Percentiles rank a stretch among this genome's conserved stretches.
Evolutionary conservation across 2,329 filamentous ascomycete species (phyloP).

Genomic region (Lasiodiplodia theobromae): DNA sequence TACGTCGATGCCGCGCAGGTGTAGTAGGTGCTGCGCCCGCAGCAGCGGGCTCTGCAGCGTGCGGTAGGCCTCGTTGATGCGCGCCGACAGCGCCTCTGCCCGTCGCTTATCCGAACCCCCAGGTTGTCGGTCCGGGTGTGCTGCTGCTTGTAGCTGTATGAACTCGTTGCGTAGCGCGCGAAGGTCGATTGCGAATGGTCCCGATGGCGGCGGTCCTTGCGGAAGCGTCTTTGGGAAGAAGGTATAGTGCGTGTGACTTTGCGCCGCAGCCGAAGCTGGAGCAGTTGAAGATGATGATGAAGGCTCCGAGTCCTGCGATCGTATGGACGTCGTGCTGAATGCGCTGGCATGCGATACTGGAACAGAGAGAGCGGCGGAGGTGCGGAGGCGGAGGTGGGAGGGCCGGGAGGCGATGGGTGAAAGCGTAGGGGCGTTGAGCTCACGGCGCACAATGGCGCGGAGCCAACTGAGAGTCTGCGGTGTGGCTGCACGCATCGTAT

Average conservation of each 20-base stretch:
- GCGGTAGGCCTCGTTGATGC: constrained; percentile 91
- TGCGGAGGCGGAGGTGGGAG: constrained; percentile 1
- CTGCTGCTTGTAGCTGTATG: constrained; percentile 77
- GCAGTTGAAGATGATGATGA: background rate
- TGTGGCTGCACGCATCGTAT: constrained; percentile 32
- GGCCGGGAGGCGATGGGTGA: background rate
- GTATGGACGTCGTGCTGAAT: background rate
- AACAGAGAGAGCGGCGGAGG: background rate
- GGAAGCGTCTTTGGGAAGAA: constrained; percentile 86
- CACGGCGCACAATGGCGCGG: constrained; percentile 36
- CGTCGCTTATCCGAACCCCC: constrained; percentile 58
- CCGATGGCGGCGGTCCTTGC: constrained; percentile 75
- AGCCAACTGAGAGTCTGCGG: constrained; percentile 37
- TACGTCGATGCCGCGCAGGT: constrained; percentile 75
- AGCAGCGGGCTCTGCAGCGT: constrained; percentile 80
- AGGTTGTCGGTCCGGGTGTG: constrained; percentile 73
- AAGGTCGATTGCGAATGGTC: constrained; percentile 77
- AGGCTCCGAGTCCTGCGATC: background rate
- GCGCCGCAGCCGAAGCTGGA: background rate
- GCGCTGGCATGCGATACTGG: background rate
- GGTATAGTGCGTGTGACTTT: constrained; percentile 70
- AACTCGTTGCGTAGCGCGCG: constrained; percentile 81
- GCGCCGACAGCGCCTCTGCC: constrained; percentile 79
- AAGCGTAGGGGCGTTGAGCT: constrained; percentile 19
- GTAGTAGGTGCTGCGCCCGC: constrained; percentile 87